Conservation (phyloP, 306 rosid species). For the Rubus parviflorus region DNA sequence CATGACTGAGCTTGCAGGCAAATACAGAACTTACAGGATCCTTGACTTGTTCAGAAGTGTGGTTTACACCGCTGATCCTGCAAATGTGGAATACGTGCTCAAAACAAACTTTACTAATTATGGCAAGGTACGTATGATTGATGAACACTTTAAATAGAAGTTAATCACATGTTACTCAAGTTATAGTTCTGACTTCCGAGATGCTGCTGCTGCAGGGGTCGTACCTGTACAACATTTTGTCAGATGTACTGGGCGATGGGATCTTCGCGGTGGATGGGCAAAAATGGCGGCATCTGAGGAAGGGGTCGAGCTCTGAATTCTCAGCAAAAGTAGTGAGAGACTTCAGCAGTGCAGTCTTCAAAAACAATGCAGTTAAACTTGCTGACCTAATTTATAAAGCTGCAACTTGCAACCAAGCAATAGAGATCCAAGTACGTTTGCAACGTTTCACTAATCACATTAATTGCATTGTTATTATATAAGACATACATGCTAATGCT, state of each 20-base stretch:
- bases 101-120: slow-evolving; percentile 32
- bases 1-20: slow-evolving; percentile 26
- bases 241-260: slow-evolving; percentile 12
- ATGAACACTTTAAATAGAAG: background rate
- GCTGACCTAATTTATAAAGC: slow-evolving; percentile 4
- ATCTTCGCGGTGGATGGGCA: slow-evolving; percentile 16
- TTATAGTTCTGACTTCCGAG: too few species aligned
- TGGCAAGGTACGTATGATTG: slow-evolving; percentile 24
- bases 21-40: slow-evolving; percentile 13
- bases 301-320: slow-evolving; percentile 4
- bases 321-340: slow-evolving; percentile 18
- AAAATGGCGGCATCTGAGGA: slow-evolving; percentile 26
- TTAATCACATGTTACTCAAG: too few species aligned
- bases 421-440: slow-evolving; percentile 24
- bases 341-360: slow-evolving; percentile 13
- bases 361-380: slow-evolving; percentile 24
- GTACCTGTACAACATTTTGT: background rate
- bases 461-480: background rate
- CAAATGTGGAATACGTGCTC: slow-evolving; percentile 33
- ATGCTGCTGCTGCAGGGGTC: slow-evolving; percentile 26
- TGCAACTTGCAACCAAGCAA: slow-evolving; percentile 1
- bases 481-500: too few species aligned
- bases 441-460: background rate
- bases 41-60: slow-evolving; percentile 15
- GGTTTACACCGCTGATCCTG: slow-evolving; percentile 32